These are phyloP conservation scores for Fraxinus americana DNA, from an alignment of 257 asterid species.

Conservation along the genomic window DNA sequence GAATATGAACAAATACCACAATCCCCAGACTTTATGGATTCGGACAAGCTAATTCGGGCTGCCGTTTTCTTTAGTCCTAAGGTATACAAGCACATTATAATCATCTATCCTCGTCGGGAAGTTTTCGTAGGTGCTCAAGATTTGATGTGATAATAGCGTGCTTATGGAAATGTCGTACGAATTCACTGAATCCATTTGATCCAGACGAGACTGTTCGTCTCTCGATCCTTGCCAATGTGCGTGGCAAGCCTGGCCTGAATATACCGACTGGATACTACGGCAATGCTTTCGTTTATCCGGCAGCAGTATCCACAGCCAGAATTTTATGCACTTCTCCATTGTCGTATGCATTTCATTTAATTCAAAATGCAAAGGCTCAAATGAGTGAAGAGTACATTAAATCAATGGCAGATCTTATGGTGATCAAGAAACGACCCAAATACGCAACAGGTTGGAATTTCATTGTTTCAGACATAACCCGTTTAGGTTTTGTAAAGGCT, in stretches of 20 bases:
- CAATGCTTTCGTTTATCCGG: conserved; percentile 37
- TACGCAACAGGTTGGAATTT: background rate
- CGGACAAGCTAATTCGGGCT: background rate
- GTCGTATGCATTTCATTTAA: conserved; percentile 32
- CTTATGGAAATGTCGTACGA: conserved; percentile 39
- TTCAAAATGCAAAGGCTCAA: conserved; percentile 26
- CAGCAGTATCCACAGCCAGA: conserved; percentile 33
- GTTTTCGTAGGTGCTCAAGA: background rate
- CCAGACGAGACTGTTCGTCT: conserved; percentile 37
- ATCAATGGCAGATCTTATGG: conserved; percentile 43
- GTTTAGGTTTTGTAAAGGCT: background rate
- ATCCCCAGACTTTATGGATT: background rate
- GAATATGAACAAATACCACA: conserved; percentile 17
- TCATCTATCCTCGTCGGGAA: background rate
- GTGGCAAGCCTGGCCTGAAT: conserved; percentile 24
- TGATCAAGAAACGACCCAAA: conserved; percentile 32
- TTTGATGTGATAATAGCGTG: conserved; percentile 39
- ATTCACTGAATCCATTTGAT: conserved; percentile 27
- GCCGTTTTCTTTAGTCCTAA: conserved; percentile 23
- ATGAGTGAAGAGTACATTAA: conserved; percentile 35
- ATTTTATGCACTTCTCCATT: conserved; percentile 30
- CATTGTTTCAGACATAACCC: conserved; percentile 7
- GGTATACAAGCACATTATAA: conserved; percentile 11
- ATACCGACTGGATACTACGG: conserved; percentile 43
- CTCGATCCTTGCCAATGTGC: conserved; percentile 28